Conservation (phyloP, 495 filamentous ascomycete genomes). For the Aspergillus incahuasiensis region DNA sequence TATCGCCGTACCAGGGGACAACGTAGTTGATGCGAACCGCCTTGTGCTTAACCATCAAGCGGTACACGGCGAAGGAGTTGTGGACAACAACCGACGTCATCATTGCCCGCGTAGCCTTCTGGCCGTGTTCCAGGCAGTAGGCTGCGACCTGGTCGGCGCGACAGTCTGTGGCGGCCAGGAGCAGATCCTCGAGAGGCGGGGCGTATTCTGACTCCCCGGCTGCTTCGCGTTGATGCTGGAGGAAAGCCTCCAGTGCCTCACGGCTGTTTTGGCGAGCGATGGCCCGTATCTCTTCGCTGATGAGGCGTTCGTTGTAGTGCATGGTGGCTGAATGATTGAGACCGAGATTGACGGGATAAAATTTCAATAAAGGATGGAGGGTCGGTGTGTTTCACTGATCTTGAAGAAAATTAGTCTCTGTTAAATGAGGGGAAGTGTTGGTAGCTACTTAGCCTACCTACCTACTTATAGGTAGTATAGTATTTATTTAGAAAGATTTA, state of each 20-base stretch:
- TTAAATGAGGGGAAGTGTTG: background rate
- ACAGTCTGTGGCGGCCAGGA: background rate
- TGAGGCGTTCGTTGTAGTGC: background rate
- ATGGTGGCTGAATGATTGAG: slow-evolving; percentile 1
- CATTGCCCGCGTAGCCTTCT: background rate
- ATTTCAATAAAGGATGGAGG: background rate
- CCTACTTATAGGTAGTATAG: background rate
- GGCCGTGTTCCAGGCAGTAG: slow-evolving; percentile 5
- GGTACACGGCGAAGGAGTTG: slow-evolving; percentile 2
- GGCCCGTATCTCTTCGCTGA: slow-evolving; percentile 1
- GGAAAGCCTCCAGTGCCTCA: slow-evolving; percentile 2
- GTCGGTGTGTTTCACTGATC: background rate
- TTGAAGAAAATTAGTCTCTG: background rate
- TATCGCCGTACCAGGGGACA: slow-evolving; percentile 4
- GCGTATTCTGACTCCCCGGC: background rate
- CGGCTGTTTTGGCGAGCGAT: background rate
- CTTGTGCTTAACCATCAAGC: slow-evolving; percentile 2
- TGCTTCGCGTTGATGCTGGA: slow-evolving; percentile 2
- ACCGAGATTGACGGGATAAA: background rate
- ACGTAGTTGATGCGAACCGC: background rate
- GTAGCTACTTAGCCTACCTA: background rate
- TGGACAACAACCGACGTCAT: slow-evolving; percentile 1
- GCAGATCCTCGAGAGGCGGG: slow-evolving; percentile 1
- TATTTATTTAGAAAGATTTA: background rate
- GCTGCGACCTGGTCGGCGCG: background rate